Conservation (phyloP, 805 yeast species). For the Ascoidea rubescens region DNA sequence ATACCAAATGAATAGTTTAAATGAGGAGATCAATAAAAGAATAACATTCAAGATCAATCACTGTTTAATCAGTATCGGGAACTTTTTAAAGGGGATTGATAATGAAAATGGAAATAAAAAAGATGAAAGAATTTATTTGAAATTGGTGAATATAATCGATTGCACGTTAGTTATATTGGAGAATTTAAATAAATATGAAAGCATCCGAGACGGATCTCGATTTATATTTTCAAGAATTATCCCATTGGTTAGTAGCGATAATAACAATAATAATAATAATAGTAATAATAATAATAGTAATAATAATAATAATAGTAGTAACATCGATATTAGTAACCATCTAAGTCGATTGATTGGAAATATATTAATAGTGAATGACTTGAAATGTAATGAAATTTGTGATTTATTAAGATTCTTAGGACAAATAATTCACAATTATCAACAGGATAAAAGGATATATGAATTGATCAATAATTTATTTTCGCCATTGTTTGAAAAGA, state of each 20-base stretch:
- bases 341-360: conserved; percentile 62
- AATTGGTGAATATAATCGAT: conserved; percentile 30
- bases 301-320: too few species aligned
- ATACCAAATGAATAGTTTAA: conserved; percentile 16
- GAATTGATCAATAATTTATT: conserved; percentile 59
- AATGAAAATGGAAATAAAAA: conserved; percentile 20
- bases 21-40: conserved; percentile 24
- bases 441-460: conserved; percentile 52
- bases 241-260: conserved; percentile 42
- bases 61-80: conserved; percentile 76
- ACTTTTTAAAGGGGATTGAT: conserved; percentile 78
- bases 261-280: too few species aligned
- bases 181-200: conserved; percentile 47
- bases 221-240: conserved; percentile 80
- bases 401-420: conserved; percentile 81
- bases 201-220: conserved; percentile 73
- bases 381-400: conserved; percentile 50
- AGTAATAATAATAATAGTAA: too few species aligned
- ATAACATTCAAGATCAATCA: conserved; percentile 71
- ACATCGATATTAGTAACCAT: conserved; percentile 29
- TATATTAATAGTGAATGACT: conserved; percentile 41
- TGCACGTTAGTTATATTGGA: conserved; percentile 78
- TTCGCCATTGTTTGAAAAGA: conserved; percentile 58
- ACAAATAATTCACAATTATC: conserved; percentile 72
- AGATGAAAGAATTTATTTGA: neutral